Conservation (phyloP, 192 early-diverging fungal genomes). For the Geranomyces variabilis region DNA sequence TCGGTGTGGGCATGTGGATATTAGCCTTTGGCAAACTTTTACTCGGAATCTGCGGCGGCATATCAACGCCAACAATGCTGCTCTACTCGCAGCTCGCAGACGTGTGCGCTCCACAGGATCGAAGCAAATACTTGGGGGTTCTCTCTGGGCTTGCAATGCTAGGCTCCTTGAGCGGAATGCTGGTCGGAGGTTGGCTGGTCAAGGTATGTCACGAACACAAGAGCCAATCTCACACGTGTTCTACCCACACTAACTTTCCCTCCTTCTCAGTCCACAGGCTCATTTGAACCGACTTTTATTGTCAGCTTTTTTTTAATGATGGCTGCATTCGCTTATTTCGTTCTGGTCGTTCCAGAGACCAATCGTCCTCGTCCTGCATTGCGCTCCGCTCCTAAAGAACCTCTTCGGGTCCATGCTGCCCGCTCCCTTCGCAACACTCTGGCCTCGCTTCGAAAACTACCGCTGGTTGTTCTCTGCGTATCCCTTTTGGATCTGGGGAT, state of each 20-base stretch:
- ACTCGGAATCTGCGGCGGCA: constrained; percentile 9
- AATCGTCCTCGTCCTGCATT: neutral
- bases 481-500: neutral
- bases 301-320: neutral
- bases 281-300: constrained; percentile 13
- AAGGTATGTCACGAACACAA: constrained; percentile 8
- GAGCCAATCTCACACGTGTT: too few species aligned
- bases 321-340: neutral
- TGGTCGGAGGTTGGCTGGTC: constrained; percentile 20
- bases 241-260: too few species aligned
- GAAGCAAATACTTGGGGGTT: constrained; percentile 2
- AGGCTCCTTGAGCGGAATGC: neutral
- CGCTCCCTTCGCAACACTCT: neutral
- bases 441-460: neutral
- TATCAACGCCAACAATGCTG: neutral
- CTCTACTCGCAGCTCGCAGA: neutral
- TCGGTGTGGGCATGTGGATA: neutral
- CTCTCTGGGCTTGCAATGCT: neutral
- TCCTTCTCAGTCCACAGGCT: too few species aligned
- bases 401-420: neutral
- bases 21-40: constrained; percentile 3
- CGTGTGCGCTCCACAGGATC: neutral
- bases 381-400: neutral
- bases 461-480: neutral
- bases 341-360: constrained; percentile 16